phyloP scores from a whole-genome alignment of 495 filamentous ascomycete species.

The Aspergillus carlsbadensis region DNA sequence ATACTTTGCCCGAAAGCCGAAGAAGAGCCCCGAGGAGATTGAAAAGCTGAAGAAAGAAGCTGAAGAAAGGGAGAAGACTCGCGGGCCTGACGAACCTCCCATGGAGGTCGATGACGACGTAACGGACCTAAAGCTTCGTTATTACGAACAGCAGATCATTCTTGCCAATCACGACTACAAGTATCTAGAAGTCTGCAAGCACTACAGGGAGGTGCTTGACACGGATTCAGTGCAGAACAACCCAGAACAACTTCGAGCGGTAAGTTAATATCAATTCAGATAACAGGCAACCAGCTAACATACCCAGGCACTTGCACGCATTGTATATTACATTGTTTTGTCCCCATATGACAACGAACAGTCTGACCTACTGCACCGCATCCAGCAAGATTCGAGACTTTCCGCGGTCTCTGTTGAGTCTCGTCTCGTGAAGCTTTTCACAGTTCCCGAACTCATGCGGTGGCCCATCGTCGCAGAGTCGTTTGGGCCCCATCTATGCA shows the following conservation, averaged over 20 bases:
- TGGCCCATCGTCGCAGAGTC: constrained; percentile 89
- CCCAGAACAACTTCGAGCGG: constrained; percentile 75
- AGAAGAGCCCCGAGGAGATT: constrained; percentile 81
- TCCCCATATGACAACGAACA: constrained; percentile 98
- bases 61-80: constrained; percentile 75
- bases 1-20: constrained; percentile 84
- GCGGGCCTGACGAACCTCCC: constrained; percentile 66
- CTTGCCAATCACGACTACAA: constrained; percentile 95
- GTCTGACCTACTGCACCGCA: constrained; percentile 92
- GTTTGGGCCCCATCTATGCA: constrained; percentile 85
- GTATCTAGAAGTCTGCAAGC: constrained; percentile 95
- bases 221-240: constrained; percentile 92
- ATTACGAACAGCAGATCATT: constrained; percentile 94
- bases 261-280: constrained; percentile 43
- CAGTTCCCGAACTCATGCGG: constrained; percentile 93
- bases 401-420: constrained; percentile 69
- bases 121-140: constrained; percentile 91
- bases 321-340: constrained; percentile 96
- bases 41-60: constrained; percentile 86
- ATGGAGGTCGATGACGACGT: constrained; percentile 83
- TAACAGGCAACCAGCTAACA: constrained; percentile 1
- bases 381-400: constrained; percentile 66
- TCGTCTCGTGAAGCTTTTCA: constrained; percentile 87
- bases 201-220: constrained; percentile 93
- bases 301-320: constrained; percentile 74